Evolutionary conservation across 2,329 filamentous ascomycete species (phyloP).

Genomic region (Cordyceps tenuipes): DNA sequence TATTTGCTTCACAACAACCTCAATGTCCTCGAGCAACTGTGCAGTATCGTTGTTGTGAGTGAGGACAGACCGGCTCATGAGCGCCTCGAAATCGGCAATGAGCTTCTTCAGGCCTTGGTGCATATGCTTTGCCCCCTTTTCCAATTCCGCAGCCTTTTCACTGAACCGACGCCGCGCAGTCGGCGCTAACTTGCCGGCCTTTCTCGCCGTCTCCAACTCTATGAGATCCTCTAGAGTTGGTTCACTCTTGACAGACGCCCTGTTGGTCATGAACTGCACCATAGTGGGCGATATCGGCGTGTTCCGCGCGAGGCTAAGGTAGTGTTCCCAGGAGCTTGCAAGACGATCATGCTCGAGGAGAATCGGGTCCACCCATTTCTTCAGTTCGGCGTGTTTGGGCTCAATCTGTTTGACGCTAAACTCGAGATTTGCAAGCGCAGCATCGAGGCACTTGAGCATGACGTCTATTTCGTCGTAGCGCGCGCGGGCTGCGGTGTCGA

Average conservation of each 20-base stretch:
- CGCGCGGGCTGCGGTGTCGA: conserved; percentile 53
- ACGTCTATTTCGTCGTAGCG: conserved; percentile 66
- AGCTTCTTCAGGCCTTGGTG: conserved; percentile 53
- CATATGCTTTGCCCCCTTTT: conserved; percentile 51
- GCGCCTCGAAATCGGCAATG: conserved; percentile 54
- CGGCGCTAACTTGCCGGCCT: conserved; percentile 58
- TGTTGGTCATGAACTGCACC: conserved; percentile 53
- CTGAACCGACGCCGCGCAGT: conserved; percentile 52
- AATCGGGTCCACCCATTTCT: conserved; percentile 60
- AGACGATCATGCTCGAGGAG: conserved; percentile 60
- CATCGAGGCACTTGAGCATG: conserved; percentile 71
- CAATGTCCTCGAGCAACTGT: conserved; percentile 73
- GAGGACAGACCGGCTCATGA: conserved; percentile 44
- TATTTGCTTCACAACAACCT: conserved; percentile 78
- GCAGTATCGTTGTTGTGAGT: conserved; percentile 54
- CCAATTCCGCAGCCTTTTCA: conserved; percentile 51
- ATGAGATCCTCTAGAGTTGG: conserved; percentile 67
- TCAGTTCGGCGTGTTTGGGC: conserved; percentile 61
- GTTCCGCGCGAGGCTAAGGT: conserved; percentile 55
- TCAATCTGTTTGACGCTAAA: conserved; percentile 64
- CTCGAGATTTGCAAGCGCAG: conserved; percentile 79
- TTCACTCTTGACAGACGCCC: conserved; percentile 36
- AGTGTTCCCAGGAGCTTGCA: conserved; percentile 57
- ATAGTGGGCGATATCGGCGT: conserved; percentile 60
- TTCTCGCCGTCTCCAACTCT: conserved; percentile 62